phyloP scores from a whole-genome alignment of 2,329 filamentous ascomycete genomes.

The Paramyrothecium roridum region DNA sequence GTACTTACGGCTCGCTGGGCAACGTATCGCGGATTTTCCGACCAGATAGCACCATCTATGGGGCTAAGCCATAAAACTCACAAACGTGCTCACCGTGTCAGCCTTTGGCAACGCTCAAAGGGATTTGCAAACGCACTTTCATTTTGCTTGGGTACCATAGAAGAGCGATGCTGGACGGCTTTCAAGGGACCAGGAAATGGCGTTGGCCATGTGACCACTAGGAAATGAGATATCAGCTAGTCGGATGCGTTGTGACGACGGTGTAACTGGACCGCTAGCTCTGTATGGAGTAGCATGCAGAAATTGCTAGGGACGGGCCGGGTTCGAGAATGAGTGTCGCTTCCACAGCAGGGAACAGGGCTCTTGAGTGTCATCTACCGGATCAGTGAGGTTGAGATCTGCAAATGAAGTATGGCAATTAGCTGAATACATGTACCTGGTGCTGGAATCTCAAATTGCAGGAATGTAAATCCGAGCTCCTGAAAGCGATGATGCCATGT shows the following conservation, averaged over 20 bases:
- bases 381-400: background rate
- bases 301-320: constrained; percentile 24
- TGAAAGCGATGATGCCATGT: background rate
- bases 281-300: background rate
- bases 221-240: background rate
- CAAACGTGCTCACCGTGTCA: too few species aligned
- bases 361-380: background rate
- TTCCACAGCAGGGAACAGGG: constrained; percentile 5
- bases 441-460: too few species aligned
- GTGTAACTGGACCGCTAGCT: background rate
- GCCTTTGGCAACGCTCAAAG: too few species aligned
- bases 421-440: too few species aligned
- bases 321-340: constrained; percentile 13
- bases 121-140: too few species aligned
- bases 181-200: too few species aligned
- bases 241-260: background rate
- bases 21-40: constrained; percentile 10
- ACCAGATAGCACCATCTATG: constrained; percentile 10
- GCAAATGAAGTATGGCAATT: background rate
- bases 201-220: too few species aligned
- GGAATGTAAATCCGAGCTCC: background rate
- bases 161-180: too few species aligned
- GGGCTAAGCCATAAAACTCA: too few species aligned
- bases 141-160: too few species aligned
- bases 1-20: constrained; percentile 22